Conservation (phyloP, 768 basidiomycete genomes). For the Mrakia blollopis region DNA sequence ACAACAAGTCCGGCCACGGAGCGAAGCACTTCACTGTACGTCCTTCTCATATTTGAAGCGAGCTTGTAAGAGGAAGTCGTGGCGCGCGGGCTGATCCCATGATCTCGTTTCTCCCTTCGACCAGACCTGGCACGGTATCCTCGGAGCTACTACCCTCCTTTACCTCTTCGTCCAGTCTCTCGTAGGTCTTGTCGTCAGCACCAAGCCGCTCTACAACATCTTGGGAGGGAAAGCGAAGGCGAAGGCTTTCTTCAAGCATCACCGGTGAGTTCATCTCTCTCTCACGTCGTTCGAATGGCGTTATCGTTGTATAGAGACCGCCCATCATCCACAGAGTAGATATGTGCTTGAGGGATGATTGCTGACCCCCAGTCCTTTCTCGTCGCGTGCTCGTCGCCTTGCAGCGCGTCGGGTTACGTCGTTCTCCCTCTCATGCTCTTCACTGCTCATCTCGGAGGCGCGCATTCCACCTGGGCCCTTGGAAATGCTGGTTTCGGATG, state of each 20-base stretch:
- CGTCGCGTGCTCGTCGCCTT: neutral
- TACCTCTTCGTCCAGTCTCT: slow-evolving; percentile 10
- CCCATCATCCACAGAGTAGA: no score
- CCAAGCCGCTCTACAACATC: slow-evolving; percentile 2
- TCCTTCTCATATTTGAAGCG: neutral
- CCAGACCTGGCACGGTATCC: slow-evolving; percentile 16
- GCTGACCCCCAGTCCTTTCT: no score
- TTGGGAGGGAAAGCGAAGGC: slow-evolving; percentile 23
- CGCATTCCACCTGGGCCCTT: slow-evolving; percentile 25
- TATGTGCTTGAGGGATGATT: no score
- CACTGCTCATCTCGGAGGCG: slow-evolving; percentile 18
- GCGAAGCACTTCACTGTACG: slow-evolving; percentile 19
- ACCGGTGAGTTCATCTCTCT: neutral
- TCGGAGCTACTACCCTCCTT: neutral
- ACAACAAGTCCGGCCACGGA: slow-evolving; percentile 15
- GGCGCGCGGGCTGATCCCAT: neutral
- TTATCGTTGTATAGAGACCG: no score
- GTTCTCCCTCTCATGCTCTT: neutral
- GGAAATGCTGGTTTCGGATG: neutral
- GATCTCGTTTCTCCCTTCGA: neutral
- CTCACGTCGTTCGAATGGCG: no score
- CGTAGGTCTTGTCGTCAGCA: slow-evolving; percentile 1
- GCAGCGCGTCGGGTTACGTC: slow-evolving; percentile 13
- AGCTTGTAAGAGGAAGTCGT: no score
- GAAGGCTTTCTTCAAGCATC: slow-evolving; percentile 14